These are phyloP conservation scores for Hygrophorus pudorinus DNA, from an alignment of 768 basidiomycete genomes.

Conservation along the genomic window DNA sequence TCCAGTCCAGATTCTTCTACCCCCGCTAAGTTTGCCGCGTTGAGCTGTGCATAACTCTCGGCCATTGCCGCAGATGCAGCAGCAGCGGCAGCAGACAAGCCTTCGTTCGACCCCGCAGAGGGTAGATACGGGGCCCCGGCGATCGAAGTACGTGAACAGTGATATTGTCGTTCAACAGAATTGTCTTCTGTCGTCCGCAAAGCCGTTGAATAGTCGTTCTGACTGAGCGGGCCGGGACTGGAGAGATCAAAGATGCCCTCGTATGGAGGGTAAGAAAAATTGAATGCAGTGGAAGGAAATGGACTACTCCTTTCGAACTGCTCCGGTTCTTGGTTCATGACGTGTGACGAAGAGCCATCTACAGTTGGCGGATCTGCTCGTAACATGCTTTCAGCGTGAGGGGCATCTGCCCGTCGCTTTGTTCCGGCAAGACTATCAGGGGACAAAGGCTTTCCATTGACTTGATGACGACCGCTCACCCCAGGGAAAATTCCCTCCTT, in stretches of 20 bases:
- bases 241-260: slow-evolving; percentile 53
- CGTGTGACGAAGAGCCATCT: slow-evolving; percentile 14
- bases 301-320: slow-evolving; percentile 31
- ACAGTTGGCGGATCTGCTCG: slow-evolving; percentile 59
- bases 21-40: slow-evolving; percentile 38
- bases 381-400: slow-evolving; percentile 70
- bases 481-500: slow-evolving; percentile 51
- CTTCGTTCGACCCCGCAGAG: slow-evolving; percentile 24
- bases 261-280: slow-evolving; percentile 61
- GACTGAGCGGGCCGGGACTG: slow-evolving; percentile 8
- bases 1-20: slow-evolving; percentile 50
- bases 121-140: slow-evolving; percentile 16
- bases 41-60: slow-evolving; percentile 63
- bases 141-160: slow-evolving; percentile 15
- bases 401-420: slow-evolving; percentile 71
- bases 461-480: slow-evolving; percentile 64
- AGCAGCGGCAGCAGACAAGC: slow-evolving; percentile 54
- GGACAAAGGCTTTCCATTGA: slow-evolving; percentile 65
- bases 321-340: slow-evolving; percentile 27
- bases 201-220: slow-evolving; percentile 13
- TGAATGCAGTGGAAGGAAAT: slow-evolving; percentile 63
- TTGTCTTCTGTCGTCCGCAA: slow-evolving; percentile 2
- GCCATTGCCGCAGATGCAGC: slow-evolving; percentile 62
- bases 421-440: slow-evolving; percentile 57
- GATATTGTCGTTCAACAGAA: slow-evolving; percentile 5